These are phyloP conservation scores for Neoboletus magnificus DNA, from an alignment of 768 basidiomycete genomes.

Conservation along the genomic window DNA sequence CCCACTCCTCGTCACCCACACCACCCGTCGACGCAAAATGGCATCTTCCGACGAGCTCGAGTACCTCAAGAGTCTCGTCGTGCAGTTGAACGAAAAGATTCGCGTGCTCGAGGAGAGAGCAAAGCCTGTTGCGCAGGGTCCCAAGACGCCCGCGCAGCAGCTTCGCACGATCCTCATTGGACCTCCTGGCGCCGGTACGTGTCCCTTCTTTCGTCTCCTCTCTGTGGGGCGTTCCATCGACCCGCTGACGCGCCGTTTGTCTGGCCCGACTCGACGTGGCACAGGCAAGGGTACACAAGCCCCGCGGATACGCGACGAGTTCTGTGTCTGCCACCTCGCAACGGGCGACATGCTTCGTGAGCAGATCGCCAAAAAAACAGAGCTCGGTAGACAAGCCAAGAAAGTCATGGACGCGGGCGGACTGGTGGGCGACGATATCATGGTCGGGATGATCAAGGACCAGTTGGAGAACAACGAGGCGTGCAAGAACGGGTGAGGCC, in stretches of 20 bases:
- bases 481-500: slow-evolving; percentile 91
- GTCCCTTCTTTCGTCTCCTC: background rate
- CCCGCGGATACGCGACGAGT: slow-evolving; percentile 86
- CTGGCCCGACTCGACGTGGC: background rate
- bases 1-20: background rate
- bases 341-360: slow-evolving; percentile 99
- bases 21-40: slow-evolving; percentile 38
- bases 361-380: slow-evolving; percentile 84
- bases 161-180: slow-evolving; percentile 91
- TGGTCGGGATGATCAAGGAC: slow-evolving; percentile 96
- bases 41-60: slow-evolving; percentile 77
- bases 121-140: slow-evolving; percentile 41
- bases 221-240: background rate
- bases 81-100: slow-evolving; percentile 91
- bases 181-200: slow-evolving; percentile 93
- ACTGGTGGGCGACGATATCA: slow-evolving; percentile 94
- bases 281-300: slow-evolving; percentile 98
- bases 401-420: slow-evolving; percentile 96
- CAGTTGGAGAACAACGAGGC: slow-evolving; percentile 89
- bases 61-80: slow-evolving; percentile 90
- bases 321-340: slow-evolving; percentile 96
- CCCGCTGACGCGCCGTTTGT: background rate
- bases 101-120: slow-evolving; percentile 66
- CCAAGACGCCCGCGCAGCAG: slow-evolving; percentile 70
- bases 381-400: slow-evolving; percentile 89